Base-by-base conservation (phyloP, 306 rosid genomes). In the Herpetospermum pedunculosum region DNA sequence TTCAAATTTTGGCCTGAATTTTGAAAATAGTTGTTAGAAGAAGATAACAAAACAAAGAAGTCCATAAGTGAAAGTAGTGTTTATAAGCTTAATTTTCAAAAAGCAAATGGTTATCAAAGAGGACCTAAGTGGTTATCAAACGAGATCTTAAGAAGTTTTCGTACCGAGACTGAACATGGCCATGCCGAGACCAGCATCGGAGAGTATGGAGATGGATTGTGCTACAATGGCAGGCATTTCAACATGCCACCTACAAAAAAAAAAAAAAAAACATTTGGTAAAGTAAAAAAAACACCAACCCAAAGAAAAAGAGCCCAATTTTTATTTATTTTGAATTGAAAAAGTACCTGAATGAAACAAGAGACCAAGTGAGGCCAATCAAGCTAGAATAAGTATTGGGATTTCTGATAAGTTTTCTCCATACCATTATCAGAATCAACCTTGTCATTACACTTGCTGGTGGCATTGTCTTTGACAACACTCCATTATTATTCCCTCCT, bases 151-250 rank as follows among this genome's bases (percentile, higher is more conserved):
- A n/a, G n/a, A n/a, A n/a, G n/a, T n/a, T n/a, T n/a, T n/a, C 91
- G 75, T 72, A 92, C 97, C 97, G 8, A 92, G 97, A 81, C 97
- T 92, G 82, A 89, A 89, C 96, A 92, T 92, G 76, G 97, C 92
- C 96, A 92, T 92, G 77, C 97, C 97, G 48, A 92, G 96, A 49
- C 96, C 97, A 18, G 97, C 97, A 79, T 92, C 97, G n/a, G 97
- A 92, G 78, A 89, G 78, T n/a, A 92, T 92, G 48, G 96, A 84
- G 49, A 92, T 92, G 67, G 97, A 92, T 74, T 89, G 85, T 1
- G 96, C 89, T 58, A 92, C 84, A 25, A 92, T 88, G 28, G 89
- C 89, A 40, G 96, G 97, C 97, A 92, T 92, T 80, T 86, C 67
- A 67, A 92, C 21, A 76, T 92, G 76, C 96, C 96, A 92, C 92